phyloP scores from a whole-genome alignment of 805 yeast genomes.

The Kluyveromyces lactis region DNA sequence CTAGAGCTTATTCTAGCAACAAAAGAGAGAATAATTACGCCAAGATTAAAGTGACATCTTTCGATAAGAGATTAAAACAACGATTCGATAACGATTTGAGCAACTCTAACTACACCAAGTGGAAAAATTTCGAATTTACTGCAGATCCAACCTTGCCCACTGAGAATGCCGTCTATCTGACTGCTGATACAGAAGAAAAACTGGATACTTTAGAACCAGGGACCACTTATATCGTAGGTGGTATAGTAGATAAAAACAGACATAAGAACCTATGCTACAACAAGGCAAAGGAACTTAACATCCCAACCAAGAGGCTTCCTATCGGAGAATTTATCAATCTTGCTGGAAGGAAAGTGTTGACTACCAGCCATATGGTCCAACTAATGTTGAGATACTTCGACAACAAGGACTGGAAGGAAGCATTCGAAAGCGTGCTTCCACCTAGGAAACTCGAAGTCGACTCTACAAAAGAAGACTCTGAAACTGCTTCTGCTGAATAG shows the following conservation, averaged over 20 bases:
- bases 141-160: slow-evolving; percentile 30
- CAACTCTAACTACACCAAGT: slow-evolving; percentile 46
- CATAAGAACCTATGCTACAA: slow-evolving; percentile 71
- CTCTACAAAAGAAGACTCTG: slow-evolving; percentile 6
- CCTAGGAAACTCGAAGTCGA: slow-evolving; percentile 47
- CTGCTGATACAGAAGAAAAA: slow-evolving; percentile 78
- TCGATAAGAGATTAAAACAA: slow-evolving; percentile 53
- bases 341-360: slow-evolving; percentile 80
- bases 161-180: slow-evolving; percentile 53
- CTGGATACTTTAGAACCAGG: slow-evolving; percentile 57
- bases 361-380: slow-evolving; percentile 94
- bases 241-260: slow-evolving; percentile 92
- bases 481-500: not conserved
- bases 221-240: slow-evolving; percentile 81
- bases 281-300: slow-evolving; percentile 69
- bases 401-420: slow-evolving; percentile 69
- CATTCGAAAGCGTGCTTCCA: slow-evolving; percentile 85
- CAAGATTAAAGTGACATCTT: slow-evolving; percentile 52
- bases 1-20: slow-evolving; percentile 75
- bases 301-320: slow-evolving; percentile 73
- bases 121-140: slow-evolving; percentile 59
- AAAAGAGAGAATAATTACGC: slow-evolving; percentile 51
- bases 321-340: slow-evolving; percentile 76
- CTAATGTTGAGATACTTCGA: slow-evolving; percentile 76
- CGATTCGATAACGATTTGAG: slow-evolving; percentile 59